Evolutionary conservation across 345 rosid genomes (phyloP), one percentile per base, ranked within the genome.

Genomic region (Arabis hirsuta): DNA sequence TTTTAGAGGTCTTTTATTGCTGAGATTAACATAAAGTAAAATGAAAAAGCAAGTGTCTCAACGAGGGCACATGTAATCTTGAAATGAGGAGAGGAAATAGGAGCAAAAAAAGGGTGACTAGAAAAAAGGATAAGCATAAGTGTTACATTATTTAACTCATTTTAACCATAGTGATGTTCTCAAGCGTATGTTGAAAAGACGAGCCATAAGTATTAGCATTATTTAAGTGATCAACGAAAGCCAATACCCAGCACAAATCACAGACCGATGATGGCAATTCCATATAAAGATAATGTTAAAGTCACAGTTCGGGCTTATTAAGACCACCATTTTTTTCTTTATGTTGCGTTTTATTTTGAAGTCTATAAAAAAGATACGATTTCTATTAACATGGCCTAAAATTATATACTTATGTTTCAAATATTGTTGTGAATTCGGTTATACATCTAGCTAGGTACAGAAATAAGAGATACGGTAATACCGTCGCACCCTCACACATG

Each of bases 51-150:
- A 36, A 68, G 74, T 61, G 45, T 67, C 52, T 68, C 64, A 14
- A 9, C 0, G 64, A 75, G 74, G 74, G 74, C 74, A 75, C 79
- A 75, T 75, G 69, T 26, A 54, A 51, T 60, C 79, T 68, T 75
- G 58, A 75, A 68, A 51, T 55, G 44, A 68, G 74, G 79, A 68
- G 78, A 67, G 51, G 56, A 67, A 61, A 45, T 39, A 75, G 79
- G 79, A 75, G 62, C 34, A 10, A 43, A 54, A 74, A 58, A 66
- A 5, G 54, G 54, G 7, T 52, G 36, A 42, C 20, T 12, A 3
- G 4, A 34, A 26, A 22, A 26, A 50, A 20, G 12, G 38, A 20
- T 67, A 68, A 47, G 16, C 26, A 42, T 24, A 52, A 52, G 31
- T 70, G 31, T 29, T 61, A 72, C 19, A 58, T 73, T 57, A 41